A percentile compares a stretch with the other conserved stretches of the same genome.
These are phyloP conservation scores for Epichloe sibirici DNA, from an alignment of 2,329 filamentous ascomycete species.

Conservation along the genomic window DNA sequence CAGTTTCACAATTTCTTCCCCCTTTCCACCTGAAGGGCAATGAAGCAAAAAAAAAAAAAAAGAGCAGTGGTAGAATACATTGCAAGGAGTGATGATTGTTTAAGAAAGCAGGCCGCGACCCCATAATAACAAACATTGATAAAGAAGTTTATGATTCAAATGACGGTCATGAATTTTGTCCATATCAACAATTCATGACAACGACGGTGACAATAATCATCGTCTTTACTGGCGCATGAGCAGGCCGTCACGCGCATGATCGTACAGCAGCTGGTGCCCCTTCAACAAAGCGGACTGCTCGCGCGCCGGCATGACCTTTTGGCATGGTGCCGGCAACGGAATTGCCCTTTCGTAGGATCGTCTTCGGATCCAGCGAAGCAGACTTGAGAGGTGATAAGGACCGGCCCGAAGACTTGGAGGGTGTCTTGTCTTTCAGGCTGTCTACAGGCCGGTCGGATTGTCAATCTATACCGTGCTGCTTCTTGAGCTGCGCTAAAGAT, in stretches of 20 bases:
- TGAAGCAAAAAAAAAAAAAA: background rate
- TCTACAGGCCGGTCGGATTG: constrained; percentile 60
- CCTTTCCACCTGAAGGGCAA: background rate
- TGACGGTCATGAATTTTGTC: background rate
- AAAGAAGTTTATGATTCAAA: background rate
- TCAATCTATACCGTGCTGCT: constrained; percentile 98
- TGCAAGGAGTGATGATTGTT: constrained; percentile 1
- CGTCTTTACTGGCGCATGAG: background rate
- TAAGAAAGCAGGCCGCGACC: background rate
- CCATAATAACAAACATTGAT: background rate
- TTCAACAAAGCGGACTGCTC: constrained; percentile 31
- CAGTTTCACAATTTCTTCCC: background rate
- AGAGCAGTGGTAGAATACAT: constrained; percentile 3
- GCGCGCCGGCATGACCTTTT: constrained; percentile 24
- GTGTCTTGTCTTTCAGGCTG: constrained; percentile 29
- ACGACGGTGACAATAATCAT: background rate
- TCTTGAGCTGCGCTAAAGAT: constrained; percentile 96
- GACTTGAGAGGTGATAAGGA: constrained; percentile 36
- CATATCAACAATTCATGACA: background rate
- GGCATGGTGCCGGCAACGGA: constrained; percentile 22
- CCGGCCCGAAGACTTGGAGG: constrained; percentile 47
- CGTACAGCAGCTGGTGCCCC: constrained; percentile 24
- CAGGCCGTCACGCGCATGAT: constrained; percentile 24
- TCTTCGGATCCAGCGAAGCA: constrained; percentile 28
- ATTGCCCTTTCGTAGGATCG: constrained; percentile 32